Percentiles rank a stretch among this genome's conserved stretches.
Conservation (phyloP, 805 yeast species). For the Metschnikowia kunwiensis region DNA sequence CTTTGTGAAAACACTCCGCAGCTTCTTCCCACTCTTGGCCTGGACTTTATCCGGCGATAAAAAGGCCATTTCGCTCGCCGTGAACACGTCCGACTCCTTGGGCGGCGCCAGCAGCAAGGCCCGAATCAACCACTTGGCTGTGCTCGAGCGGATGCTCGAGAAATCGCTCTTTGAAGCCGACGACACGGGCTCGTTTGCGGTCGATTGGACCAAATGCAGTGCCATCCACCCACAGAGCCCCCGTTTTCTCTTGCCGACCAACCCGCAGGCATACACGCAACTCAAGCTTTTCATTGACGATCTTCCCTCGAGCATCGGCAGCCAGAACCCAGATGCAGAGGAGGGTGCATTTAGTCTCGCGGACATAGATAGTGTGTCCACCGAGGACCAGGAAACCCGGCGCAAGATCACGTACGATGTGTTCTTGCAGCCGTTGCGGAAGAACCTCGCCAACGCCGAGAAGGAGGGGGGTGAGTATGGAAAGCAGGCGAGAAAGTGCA, state of each 20-base stretch:
- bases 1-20: conserved; percentile 67
- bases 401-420: conserved; percentile 51
- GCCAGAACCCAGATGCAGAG: conserved; percentile 15
- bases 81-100: conserved; percentile 31
- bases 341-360: conserved; percentile 27
- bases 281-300: conserved; percentile 56
- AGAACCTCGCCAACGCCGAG: conserved; percentile 48
- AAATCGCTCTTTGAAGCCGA: conserved; percentile 38
- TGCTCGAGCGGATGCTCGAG: conserved; percentile 43
- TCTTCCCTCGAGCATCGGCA: conserved; percentile 16
- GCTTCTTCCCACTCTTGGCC: conserved; percentile 66
- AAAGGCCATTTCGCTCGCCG: conserved; percentile 33
- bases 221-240: conserved; percentile 46
- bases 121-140: conserved; percentile 39
- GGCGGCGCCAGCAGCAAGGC: conserved; percentile 37
- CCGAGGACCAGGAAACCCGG: conserved; percentile 63
- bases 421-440: conserved; percentile 46
- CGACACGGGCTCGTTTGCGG: conserved; percentile 13
- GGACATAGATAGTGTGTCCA: conserved; percentile 45
- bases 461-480: conserved; percentile 77
- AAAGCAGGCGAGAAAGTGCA: conserved; percentile 39
- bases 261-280: conserved; percentile 62
- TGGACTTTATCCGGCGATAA: conserved; percentile 57
- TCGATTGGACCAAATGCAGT: conserved; percentile 16
- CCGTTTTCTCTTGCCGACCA: conserved; percentile 48